phyloP scores from a whole-genome alignment of 768 basidiomycete species.

The Austroboletus eburneus region DNA sequence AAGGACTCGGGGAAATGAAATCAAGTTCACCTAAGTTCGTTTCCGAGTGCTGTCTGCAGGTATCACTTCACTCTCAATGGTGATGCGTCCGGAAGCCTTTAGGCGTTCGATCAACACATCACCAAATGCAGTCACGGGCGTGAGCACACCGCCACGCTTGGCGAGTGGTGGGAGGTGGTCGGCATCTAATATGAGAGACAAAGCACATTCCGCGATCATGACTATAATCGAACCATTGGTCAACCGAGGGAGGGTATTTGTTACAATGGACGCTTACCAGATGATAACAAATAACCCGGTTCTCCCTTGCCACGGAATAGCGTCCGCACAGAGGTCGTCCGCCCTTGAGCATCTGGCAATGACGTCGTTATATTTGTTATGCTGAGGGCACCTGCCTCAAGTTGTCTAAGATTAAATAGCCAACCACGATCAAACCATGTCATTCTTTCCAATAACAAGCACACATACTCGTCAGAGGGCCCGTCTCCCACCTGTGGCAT shows the following conservation, averaged over 20 bases:
- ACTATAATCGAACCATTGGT: conserved; percentile 36
- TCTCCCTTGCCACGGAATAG: conserved; percentile 67
- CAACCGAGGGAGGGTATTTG: neutral
- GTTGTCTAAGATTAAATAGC: conserved; percentile 35
- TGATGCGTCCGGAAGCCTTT: conserved; percentile 50
- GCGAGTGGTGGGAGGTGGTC: conserved; percentile 55
- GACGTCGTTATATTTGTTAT: conserved; percentile 70
- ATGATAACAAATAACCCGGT: conserved; percentile 54
- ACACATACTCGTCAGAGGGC: conserved; percentile 55
- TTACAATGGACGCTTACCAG: conserved; percentile 3
- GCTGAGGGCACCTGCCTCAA: conserved; percentile 57
- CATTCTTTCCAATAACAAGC: neutral
- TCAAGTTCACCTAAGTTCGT: too few species aligned
- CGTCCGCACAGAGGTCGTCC: conserved; percentile 49
- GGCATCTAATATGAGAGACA: conserved; percentile 58
- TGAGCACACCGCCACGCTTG: conserved; percentile 72
- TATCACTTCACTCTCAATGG: conserved; percentile 51
- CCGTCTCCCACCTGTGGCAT: conserved; percentile 56
- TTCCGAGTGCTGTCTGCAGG: conserved; percentile 8
- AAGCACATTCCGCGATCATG: conserved; percentile 76
- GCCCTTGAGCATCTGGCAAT: conserved; percentile 37
- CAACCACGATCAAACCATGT: conserved; percentile 1
- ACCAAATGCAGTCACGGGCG: conserved; percentile 80
- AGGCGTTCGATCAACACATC: conserved; percentile 69
- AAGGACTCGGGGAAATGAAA: too few species aligned